Evolutionary conservation across 805 yeast genomes (phyloP).

Genomic region (Debaryomyces hansenii): DNA sequence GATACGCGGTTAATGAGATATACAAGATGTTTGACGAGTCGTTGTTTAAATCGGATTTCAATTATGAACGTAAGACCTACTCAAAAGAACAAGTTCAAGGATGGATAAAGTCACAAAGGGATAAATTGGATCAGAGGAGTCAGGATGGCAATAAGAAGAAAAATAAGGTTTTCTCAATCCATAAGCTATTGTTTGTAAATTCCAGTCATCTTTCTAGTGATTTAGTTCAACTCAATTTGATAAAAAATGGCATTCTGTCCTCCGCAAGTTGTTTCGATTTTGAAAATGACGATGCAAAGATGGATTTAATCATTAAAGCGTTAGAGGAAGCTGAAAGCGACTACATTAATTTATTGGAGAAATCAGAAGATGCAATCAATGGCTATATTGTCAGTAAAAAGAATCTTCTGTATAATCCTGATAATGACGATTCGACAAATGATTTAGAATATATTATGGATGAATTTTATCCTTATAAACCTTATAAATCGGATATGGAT

Average conservation of each 20-base stretch:
- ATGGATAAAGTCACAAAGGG: conserved; percentile 43
- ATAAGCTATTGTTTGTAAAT: conserved; percentile 65
- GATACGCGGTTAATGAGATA: conserved; percentile 71
- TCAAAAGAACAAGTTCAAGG: conserved; percentile 26
- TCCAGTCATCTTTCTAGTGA: conserved; percentile 79
- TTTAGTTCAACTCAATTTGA: conserved; percentile 61
- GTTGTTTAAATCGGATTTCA: conserved; percentile 34
- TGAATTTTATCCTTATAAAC: conserved; percentile 69
- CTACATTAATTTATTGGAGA: conserved; percentile 36
- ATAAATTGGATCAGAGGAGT: conserved; percentile 15
- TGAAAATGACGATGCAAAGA: conserved; percentile 23
- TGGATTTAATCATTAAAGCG: conserved; percentile 35
- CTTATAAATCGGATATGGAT: conserved; percentile 37
- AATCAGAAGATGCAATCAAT: conserved; percentile 31
- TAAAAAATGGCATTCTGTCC: conserved; percentile 47
- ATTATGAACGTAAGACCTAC: conserved; percentile 17
- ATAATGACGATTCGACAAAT: conserved; percentile 24
- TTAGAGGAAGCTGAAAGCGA: conserved; percentile 48
- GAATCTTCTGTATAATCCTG: conserved; percentile 50
- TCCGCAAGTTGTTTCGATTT: conserved; percentile 34
- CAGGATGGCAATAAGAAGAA: conserved; percentile 21
- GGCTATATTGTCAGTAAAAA: conserved; percentile 68
- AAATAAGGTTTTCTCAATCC: conserved; percentile 57
- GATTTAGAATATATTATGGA: conserved; percentile 55
- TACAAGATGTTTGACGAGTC: conserved; percentile 62